These are phyloP conservation scores for Yamadazyma takamatsuzukensis DNA, from an alignment of 805 yeast species.

Conservation along the genomic window DNA sequence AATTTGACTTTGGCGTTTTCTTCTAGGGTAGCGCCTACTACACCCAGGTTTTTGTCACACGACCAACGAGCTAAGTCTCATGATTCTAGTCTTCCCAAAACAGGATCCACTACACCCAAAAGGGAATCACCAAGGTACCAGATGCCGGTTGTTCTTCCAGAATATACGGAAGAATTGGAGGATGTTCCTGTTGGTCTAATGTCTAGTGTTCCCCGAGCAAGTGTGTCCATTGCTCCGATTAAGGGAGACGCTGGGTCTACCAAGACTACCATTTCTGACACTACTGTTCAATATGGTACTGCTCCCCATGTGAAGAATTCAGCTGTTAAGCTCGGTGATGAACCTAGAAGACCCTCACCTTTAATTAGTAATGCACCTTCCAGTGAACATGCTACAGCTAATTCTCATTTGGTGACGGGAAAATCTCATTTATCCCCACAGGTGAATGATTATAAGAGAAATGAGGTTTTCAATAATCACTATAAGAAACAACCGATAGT, in stretches of 20 bases:
- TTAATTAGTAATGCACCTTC: constrained; percentile 29
- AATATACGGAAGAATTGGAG: constrained; percentile 31
- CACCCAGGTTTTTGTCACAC: constrained; percentile 32
- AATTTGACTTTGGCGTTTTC: constrained; percentile 44
- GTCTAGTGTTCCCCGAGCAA: constrained; percentile 23
- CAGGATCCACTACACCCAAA: constrained; percentile 11
- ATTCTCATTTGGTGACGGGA: constrained; percentile 7
- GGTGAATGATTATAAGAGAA: constrained; percentile 1
- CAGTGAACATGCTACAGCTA: constrained; percentile 18
- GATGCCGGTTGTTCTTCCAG: constrained; percentile 30
- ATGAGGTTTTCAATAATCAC: constrained; percentile 40
- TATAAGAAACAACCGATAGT: constrained; percentile 43
- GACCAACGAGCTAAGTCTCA: constrained; percentile 37
- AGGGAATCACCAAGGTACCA: constrained; percentile 17
- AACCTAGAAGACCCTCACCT: constrained; percentile 31
- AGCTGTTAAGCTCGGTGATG: constrained; percentile 1
- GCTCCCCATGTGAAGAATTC: no score
- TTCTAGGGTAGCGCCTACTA: constrained; percentile 34
- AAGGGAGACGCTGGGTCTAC: constrained; percentile 13
- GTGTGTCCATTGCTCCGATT: constrained; percentile 16
- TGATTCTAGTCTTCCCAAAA: constrained; percentile 36
- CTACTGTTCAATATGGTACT: no score
- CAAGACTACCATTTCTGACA: constrained; percentile 2
- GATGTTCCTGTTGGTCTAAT: constrained; percentile 41
- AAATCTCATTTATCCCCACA: constrained; percentile 7